phyloP scores from a whole-genome alignment of 169 alveolate genomes.

The Plasmodium knowlesi region DNA sequence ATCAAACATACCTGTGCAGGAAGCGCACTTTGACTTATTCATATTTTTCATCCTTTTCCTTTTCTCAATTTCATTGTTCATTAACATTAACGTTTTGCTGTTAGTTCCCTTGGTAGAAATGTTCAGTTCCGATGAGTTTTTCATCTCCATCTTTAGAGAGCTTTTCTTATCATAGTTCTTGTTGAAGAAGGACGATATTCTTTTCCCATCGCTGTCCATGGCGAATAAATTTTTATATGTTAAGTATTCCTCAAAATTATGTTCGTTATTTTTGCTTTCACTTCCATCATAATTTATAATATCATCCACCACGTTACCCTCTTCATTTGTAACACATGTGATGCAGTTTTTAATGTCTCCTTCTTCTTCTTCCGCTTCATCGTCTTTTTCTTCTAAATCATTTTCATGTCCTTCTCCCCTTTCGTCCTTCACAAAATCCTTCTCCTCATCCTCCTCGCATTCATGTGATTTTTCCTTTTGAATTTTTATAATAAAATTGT shows the following conservation, averaged over 20 bases:
- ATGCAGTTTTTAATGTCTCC: not conserved
- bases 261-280: conserved; percentile 4
- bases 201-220: conserved; percentile 27
- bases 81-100: conserved; percentile 1
- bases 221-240: conserved; percentile 62
- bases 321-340: not conserved
- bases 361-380: not conserved
- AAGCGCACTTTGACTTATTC: not conserved
- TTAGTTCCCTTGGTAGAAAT: conserved; percentile 44
- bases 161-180: conserved; percentile 24
- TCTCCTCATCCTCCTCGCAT: not conserved
- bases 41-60: not conserved
- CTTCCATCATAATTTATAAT: not conserved
- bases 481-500: conserved; percentile 62
- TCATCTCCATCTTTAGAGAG: not conserved
- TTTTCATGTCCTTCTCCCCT: not conserved
- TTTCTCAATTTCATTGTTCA: conserved; percentile 35
- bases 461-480: conserved; percentile 11
- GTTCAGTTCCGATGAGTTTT: conserved; percentile 1
- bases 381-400: not conserved
- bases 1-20: not conserved
- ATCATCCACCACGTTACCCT: not conserved
- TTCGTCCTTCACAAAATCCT: not conserved
- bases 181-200: conserved; percentile 31
- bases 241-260: conserved; percentile 22